A percentile compares a stretch with the other conserved stretches of the same genome.
phyloP scores from a whole-genome alignment of 257 asterid species.

The Ilex asprella region DNA sequence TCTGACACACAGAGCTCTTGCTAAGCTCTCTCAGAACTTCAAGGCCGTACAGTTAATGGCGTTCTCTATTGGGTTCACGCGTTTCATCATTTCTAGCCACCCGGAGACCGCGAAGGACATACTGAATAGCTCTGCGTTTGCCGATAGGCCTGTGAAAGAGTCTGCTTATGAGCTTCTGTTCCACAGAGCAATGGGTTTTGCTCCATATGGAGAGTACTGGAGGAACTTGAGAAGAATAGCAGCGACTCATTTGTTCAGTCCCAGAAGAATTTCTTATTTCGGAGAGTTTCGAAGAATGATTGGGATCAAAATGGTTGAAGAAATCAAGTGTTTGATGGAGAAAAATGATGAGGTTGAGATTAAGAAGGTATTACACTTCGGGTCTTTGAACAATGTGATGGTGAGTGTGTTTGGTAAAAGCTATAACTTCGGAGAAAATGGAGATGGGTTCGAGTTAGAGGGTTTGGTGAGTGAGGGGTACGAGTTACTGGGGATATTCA shows the following conservation, averaged over 20 bases:
- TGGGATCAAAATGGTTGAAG: constrained; percentile 46
- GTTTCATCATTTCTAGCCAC: constrained; percentile 52
- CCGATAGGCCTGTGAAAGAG: constrained; percentile 77
- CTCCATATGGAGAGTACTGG: constrained; percentile 84
- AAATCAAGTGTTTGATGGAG: constrained; percentile 30
- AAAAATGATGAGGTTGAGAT: constrained; percentile 24
- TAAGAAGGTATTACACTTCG: constrained; percentile 45
- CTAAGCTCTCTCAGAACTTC: constrained; percentile 15
- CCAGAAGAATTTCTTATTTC: constrained; percentile 35
- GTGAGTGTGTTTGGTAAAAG: constrained; percentile 58
- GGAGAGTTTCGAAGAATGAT: constrained; percentile 33
- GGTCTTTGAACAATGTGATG: constrained; percentile 69
- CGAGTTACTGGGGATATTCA: constrained; percentile 53
- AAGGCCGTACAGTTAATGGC: constrained; percentile 54
- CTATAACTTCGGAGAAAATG: constrained; percentile 30
- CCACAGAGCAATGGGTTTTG: constrained; percentile 81
- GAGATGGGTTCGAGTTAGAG: constrained; percentile 33
- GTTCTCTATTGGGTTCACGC: constrained; percentile 74
- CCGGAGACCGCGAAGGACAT: constrained; percentile 64
- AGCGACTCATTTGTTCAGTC: constrained; percentile 59
- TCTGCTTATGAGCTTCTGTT: constrained; percentile 63
- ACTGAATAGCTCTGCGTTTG: constrained; percentile 60
- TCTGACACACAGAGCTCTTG: constrained; percentile 44
- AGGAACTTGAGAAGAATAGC: constrained; percentile 56
- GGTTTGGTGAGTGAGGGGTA: constrained; percentile 65